Conservation (phyloP, 495 filamentous ascomycete species). For the Aspergillus haitiensis region DNA sequence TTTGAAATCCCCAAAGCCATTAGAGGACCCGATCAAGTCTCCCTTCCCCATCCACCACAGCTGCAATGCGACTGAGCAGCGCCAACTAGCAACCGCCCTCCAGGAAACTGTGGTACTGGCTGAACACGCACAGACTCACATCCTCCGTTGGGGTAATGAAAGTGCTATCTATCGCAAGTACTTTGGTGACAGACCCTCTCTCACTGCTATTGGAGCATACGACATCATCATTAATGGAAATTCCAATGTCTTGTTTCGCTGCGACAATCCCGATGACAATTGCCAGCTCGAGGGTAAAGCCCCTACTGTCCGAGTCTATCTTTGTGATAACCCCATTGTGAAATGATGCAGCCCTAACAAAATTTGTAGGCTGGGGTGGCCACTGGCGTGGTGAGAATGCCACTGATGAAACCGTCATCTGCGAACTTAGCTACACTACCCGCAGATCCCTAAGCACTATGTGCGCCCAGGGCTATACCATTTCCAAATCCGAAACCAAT, state of each 20-base stretch:
- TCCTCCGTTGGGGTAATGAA: conserved; percentile 51
- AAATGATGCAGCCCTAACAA: conserved; percentile 4
- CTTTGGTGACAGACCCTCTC: conserved; percentile 52
- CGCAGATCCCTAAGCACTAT: conserved; percentile 52
- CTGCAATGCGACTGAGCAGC: conserved; percentile 54
- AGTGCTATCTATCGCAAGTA: conserved; percentile 58
- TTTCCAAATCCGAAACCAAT: conserved; percentile 47
- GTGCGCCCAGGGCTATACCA: conserved; percentile 55
- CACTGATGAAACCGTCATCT: conserved; percentile 62
- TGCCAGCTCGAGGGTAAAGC: conserved; percentile 46
- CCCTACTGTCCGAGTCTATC: neutral
- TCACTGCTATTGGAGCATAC: conserved; percentile 53
- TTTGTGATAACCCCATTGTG: neutral
- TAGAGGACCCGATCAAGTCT: conserved; percentile 16
- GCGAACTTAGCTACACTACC: conserved; percentile 51
- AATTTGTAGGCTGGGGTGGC: conserved; percentile 50
- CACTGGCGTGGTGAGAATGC: conserved; percentile 61
- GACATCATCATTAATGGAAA: conserved; percentile 51
- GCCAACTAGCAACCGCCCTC: conserved; percentile 48
- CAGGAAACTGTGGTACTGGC: conserved; percentile 49
- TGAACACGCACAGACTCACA: conserved; percentile 46
- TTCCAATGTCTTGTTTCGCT: conserved; percentile 51
- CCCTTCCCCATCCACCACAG: conserved; percentile 53
- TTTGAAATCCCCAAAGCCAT: conserved; percentile 4
- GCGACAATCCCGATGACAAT: conserved; percentile 60